Evolutionary conservation across 331 rosid genomes (phyloP).

Genomic region (Quercus phellos): DNA sequence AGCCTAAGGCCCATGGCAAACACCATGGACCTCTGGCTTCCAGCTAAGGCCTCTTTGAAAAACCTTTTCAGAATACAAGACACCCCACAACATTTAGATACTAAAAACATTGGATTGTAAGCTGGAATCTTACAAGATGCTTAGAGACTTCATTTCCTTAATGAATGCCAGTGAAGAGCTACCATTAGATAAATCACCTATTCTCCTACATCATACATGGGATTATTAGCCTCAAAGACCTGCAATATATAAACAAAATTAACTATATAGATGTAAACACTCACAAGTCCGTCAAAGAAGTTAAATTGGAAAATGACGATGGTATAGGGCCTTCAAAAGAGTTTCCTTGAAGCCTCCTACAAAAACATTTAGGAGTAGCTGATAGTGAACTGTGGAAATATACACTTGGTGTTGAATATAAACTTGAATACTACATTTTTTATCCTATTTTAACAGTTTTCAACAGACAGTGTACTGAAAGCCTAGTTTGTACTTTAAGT

Average conservation of each 20-base stretch:
- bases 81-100: neutral
- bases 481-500: neutral
- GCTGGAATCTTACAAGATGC: conserved; percentile 37
- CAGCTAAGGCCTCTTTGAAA: neutral
- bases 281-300: conserved; percentile 16
- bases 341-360: conserved; percentile 86
- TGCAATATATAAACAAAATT: neutral
- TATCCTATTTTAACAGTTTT: neutral
- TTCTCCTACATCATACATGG: conserved; percentile 43
- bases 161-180: conserved; percentile 51
- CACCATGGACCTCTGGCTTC: neutral
- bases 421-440: neutral
- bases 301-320: conserved; percentile 49
- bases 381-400: neutral
- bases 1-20: neutral
- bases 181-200: conserved; percentile 57
- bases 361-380: conserved; percentile 8
- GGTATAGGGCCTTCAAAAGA: conserved; percentile 72
- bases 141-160: conserved; percentile 34
- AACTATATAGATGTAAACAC: neutral
- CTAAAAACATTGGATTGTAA: neutral
- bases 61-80: neutral
- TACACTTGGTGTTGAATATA: neutral
- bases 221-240: conserved; percentile 17
- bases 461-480: neutral